Conservation (phyloP, 768 basidiomycete species). For the Kwoniella mangroviensis region DNA sequence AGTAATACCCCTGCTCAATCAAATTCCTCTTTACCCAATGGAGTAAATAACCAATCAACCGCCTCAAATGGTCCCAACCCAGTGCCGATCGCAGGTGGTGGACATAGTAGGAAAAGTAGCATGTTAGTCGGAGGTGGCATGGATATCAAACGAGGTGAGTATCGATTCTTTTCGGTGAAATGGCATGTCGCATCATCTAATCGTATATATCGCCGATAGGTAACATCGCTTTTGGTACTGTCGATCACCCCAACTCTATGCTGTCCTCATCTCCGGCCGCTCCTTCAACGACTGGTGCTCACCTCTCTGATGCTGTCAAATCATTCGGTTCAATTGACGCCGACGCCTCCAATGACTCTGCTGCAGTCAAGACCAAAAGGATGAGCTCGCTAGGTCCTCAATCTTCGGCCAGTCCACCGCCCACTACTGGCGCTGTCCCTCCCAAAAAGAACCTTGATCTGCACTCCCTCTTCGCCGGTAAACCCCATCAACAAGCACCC, state of each 20-base stretch:
- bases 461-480: constrained; percentile 59
- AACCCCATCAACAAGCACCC: constrained; percentile 22
- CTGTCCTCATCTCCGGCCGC: constrained; percentile 82
- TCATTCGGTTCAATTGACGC: constrained; percentile 80
- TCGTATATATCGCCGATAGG: constrained; percentile 14
- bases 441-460: constrained; percentile 59
- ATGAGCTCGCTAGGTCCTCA: constrained; percentile 19
- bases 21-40: constrained; percentile 20
- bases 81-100: constrained; percentile 26
- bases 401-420: constrained; percentile 33
- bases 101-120: constrained; percentile 78
- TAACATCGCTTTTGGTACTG: constrained; percentile 86
- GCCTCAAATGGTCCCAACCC: constrained; percentile 25
- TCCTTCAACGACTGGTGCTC: constrained; percentile 62
- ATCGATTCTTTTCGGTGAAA: constrained; percentile 11
- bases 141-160: constrained; percentile 72
- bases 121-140: constrained; percentile 69
- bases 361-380: constrained; percentile 58
- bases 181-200: constrained; percentile 5
- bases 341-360: constrained; percentile 56
- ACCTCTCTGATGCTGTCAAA: constrained; percentile 72
- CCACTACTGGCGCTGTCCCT: constrained; percentile 28
- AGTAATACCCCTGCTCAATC: constrained; percentile 17
- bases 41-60: constrained; percentile 23
- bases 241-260: constrained; percentile 76